These are phyloP conservation scores for Penicillium frequentans DNA, from an alignment of 2,329 filamentous ascomycete species.

Conservation along the genomic window DNA sequence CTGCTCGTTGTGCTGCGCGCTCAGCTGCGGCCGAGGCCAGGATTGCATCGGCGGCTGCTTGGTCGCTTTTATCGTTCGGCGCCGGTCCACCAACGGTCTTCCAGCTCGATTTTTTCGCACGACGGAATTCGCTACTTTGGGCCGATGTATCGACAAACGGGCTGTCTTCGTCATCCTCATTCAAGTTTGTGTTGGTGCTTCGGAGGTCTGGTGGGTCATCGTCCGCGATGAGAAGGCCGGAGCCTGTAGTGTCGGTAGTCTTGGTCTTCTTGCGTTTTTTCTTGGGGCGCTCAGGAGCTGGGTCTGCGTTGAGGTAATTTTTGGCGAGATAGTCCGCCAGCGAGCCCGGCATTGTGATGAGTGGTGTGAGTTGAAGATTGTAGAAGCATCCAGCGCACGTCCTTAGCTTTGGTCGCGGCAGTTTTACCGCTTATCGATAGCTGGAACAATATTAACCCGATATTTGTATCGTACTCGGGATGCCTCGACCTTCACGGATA, in stretches of 20 bases:
- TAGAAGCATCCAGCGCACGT: background rate
- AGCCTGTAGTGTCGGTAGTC: slow-evolving; percentile 45
- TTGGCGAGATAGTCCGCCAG: slow-evolving; percentile 85
- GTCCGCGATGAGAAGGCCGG: slow-evolving; percentile 42
- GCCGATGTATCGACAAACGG: slow-evolving; percentile 29
- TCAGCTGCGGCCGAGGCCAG: slow-evolving; percentile 72
- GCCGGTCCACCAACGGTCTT: slow-evolving; percentile 61
- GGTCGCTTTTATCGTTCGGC: slow-evolving; percentile 32
- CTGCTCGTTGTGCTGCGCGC: slow-evolving; percentile 51
- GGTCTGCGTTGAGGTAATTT: slow-evolving; percentile 78
- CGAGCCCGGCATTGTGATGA: slow-evolving; percentile 31
- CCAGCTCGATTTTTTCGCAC: slow-evolving; percentile 78
- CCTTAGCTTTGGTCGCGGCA: background rate
- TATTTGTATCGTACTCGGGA: slow-evolving; percentile 1
- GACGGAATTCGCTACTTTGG: slow-evolving; percentile 59
- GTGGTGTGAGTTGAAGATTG: slow-evolving; percentile 1
- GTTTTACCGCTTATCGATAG: slow-evolving; percentile 20
- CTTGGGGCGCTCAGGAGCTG: slow-evolving; percentile 48
- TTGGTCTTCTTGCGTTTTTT: slow-evolving; percentile 59
- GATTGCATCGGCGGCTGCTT: slow-evolving; percentile 75
- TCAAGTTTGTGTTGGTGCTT: slow-evolving; percentile 19
- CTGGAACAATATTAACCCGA: slow-evolving; percentile 25
- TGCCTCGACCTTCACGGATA: background rate
- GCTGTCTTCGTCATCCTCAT: slow-evolving; percentile 39
- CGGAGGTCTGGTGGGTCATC: slow-evolving; percentile 42